Percentiles rank a stretch among this genome's conserved stretches.
Evolutionary conservation across 2,329 filamentous ascomycete species (phyloP).

Genomic region (Trichophyton simii): DNA sequence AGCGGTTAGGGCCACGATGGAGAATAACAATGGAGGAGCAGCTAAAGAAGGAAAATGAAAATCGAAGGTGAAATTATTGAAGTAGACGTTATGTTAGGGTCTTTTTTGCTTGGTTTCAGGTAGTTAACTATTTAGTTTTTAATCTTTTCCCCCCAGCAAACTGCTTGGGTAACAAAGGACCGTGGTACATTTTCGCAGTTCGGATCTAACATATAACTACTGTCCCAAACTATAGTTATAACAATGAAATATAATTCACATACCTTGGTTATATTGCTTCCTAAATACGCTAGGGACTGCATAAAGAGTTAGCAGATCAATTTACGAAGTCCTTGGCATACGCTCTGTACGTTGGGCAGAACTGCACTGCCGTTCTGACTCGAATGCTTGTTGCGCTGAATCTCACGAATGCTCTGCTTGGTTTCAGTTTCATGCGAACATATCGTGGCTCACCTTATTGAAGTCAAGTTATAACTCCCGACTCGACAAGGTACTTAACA

Average conservation of each 20-base stretch:
- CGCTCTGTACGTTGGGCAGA: background rate
- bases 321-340: background rate
- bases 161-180: too few relatives aligned
- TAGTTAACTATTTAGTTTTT: too few relatives aligned
- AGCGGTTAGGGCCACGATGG: slow-evolving; percentile 50
- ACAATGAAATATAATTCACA: too few relatives aligned
- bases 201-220: too few relatives aligned
- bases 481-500: background rate
- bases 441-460: background rate
- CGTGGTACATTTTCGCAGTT: too few relatives aligned
- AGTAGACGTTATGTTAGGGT: background rate
- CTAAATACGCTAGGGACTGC: too few relatives aligned
- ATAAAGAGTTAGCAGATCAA: background rate
- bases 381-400: background rate
- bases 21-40: slow-evolving; percentile 46
- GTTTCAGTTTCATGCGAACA: background rate
- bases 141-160: too few relatives aligned
- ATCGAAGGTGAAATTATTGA: background rate
- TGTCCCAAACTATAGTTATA: too few relatives aligned
- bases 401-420: background rate
- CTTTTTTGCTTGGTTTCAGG: too few relatives aligned
- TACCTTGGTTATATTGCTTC: too few relatives aligned
- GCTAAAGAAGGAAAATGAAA: slow-evolving; percentile 1
- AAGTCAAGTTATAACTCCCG: background rate
- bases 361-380: background rate